Base-by-base conservation (phyloP, 208 protist genomes). In the Sergeia podlipaevii region DNA sequence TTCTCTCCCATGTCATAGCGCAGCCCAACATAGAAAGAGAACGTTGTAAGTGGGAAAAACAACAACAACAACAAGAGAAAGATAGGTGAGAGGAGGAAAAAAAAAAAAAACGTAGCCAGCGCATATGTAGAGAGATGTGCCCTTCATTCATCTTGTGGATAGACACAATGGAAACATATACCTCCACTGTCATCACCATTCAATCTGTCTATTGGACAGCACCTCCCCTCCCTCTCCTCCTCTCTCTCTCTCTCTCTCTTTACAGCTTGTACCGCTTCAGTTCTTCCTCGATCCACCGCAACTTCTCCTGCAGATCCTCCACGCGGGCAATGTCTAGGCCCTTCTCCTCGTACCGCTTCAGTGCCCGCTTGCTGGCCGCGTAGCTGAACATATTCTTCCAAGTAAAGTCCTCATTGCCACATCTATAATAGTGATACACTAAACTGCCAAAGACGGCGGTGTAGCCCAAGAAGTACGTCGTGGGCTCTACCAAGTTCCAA, bases 401-500 rank as follows among this genome's bases (percentile, higher is more conserved):
- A 20, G 77, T 81, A 37, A 82, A 84, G 13, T 70, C 70, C 11
- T 71, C 67, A 32, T 50, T 45, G 27, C 69, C 73, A 41, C 65
- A 77, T 41, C 58, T 70, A 49, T 68, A 48, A 59, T 76, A 89
- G 69, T 93, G 77, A 60, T 84, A 90, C 6, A 89, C 73, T 26
- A 90, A 33, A 32, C 72, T 70, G 20, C 34, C 43, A 45, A 76
- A 87, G 17, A 89, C 74, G 23, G 60, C 67, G 0, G 80, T 83
- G 66, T 91, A 85, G 24, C 60, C 72, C 17, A 94, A 10, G 43
- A 94, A 94, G 62, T 86, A 94, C 8, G 87, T 94, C 21, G 80
- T 85, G 11, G 87, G 87, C 51, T 94, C 87, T 11, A 91, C 74
- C 39, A 91, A 42, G 57, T 91, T 90, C 87, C 87, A 94, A 44